Conservation (phyloP, 495 filamentous ascomycete species). For the Podospora sp. region DNA sequence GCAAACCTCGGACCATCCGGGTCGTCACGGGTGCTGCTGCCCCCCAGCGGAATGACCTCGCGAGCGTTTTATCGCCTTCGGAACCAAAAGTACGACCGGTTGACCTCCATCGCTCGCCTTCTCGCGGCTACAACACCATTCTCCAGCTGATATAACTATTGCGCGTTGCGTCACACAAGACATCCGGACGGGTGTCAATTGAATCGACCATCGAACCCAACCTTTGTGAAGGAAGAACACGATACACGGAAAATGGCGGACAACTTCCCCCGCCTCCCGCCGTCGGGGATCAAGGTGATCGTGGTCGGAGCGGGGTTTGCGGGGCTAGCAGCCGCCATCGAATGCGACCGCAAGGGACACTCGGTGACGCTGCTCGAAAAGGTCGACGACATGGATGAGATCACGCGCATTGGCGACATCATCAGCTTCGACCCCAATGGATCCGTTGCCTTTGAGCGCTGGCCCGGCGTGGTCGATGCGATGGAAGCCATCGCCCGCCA, state of each 20-base stretch:
- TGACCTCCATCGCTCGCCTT: not conserved
- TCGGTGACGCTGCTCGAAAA: slow-evolving; percentile 41
- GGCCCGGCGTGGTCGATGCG: slow-evolving; percentile 51
- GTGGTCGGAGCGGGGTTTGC: slow-evolving; percentile 66
- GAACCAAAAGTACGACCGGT: slow-evolving; percentile 19
- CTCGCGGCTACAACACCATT: not conserved
- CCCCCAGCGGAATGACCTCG: not conserved
- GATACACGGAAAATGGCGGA: slow-evolving; percentile 18
- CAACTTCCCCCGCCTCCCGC: slow-evolving; percentile 30
- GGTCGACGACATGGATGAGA: slow-evolving; percentile 42
- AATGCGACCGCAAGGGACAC: slow-evolving; percentile 51
- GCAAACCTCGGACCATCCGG: not conserved
- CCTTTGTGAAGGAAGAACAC: not conserved
- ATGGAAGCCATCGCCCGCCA: slow-evolving; percentile 56
- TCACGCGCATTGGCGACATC: slow-evolving; percentile 52
- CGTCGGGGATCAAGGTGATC: slow-evolving; percentile 57
- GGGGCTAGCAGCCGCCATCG: slow-evolving; percentile 62
- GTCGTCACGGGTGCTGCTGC: not conserved
- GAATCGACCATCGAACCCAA: not conserved
- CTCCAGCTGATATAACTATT: not conserved
- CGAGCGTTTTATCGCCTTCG: slow-evolving; percentile 1
- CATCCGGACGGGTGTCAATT: not conserved
- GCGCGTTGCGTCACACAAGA: not conserved
- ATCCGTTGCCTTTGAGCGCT: slow-evolving; percentile 49
- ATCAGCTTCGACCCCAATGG: slow-evolving; percentile 57